Evolutionary conservation across 2,329 filamentous ascomycete genomes (phyloP).

Genomic region (Fusarium siculi): DNA sequence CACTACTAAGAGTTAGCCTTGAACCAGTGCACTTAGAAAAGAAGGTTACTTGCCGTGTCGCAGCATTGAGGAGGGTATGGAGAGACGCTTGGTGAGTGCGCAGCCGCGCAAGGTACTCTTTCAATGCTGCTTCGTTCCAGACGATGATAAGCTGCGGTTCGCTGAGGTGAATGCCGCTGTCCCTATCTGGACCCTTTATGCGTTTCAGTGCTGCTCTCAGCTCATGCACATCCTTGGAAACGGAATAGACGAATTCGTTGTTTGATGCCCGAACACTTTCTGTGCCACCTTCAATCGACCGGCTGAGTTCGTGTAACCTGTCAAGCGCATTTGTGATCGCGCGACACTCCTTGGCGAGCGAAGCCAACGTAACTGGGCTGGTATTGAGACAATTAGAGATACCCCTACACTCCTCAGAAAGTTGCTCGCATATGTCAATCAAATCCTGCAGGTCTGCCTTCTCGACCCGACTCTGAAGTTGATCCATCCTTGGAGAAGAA

Average conservation of each 20-base stretch:
- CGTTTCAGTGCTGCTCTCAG: conserved; percentile 41
- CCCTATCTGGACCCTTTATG: conserved; percentile 42
- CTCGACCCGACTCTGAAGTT: conserved; percentile 37
- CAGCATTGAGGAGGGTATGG: conserved; percentile 43
- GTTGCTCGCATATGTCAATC: conserved; percentile 41
- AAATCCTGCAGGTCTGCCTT: conserved; percentile 41
- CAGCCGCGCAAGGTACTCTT: conserved; percentile 35
- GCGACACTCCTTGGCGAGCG: conserved; percentile 41
- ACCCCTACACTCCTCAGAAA: conserved; percentile 40
- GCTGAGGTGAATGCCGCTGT: conserved; percentile 42
- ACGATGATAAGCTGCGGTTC: conserved; percentile 45
- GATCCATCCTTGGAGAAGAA: conserved; percentile 35
- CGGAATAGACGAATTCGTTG: conserved; percentile 42
- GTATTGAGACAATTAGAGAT: conserved; percentile 45
- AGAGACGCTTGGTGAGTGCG: conserved; percentile 44
- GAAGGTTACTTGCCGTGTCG: conserved; percentile 32
- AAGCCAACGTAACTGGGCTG: conserved; percentile 40
- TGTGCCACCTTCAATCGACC: conserved; percentile 29
- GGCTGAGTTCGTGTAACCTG: conserved; percentile 42
- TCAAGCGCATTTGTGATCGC: conserved; percentile 43
- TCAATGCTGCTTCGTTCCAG: conserved; percentile 43
- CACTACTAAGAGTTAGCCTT: conserved; percentile 26
- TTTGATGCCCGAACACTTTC: conserved; percentile 39
- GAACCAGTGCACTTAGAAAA: background rate
- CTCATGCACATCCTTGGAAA: conserved; percentile 43